Conservation (phyloP, 2,329 filamentous ascomycete genomes). For the Fusarium ambrosium region DNA sequence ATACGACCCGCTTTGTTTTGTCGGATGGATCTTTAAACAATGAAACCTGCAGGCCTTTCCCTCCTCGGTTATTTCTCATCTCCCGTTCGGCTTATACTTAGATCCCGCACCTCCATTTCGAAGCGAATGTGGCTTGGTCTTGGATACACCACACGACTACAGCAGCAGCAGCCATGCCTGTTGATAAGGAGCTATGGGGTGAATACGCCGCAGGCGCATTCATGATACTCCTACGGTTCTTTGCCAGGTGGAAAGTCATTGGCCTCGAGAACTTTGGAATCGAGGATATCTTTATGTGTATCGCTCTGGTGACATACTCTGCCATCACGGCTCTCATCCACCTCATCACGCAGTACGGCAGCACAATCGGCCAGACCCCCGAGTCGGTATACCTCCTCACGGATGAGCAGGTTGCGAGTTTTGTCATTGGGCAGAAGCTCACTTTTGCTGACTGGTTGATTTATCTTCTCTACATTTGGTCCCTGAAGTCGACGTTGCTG, state of each 20-base stretch:
- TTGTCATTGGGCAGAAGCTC: slow-evolving; percentile 10
- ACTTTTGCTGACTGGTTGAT: slow-evolving; percentile 8
- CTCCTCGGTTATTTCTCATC: neutral
- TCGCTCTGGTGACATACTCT: neutral
- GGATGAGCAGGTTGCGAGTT: neutral
- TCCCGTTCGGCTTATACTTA: neutral
- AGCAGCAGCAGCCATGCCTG: neutral
- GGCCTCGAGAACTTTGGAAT: neutral
- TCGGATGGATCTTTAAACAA: neutral
- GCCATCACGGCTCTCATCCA: neutral
- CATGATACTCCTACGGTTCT: neutral
- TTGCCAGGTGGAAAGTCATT: neutral
- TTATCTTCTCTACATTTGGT: slow-evolving; percentile 7
- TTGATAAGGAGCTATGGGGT: slow-evolving; percentile 7
- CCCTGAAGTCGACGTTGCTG: slow-evolving; percentile 3
- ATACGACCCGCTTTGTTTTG: neutral
- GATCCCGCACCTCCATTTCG: neutral
- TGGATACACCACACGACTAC: neutral
- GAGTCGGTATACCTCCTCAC: slow-evolving; percentile 9
- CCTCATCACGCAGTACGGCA: neutral
- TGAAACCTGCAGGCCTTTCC: neutral
- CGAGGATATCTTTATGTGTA: neutral
- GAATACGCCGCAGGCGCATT: slow-evolving; percentile 3
- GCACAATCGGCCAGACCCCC: slow-evolving; percentile 9
- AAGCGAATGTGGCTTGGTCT: neutral